Base-by-base conservation (phyloP, 192 early-diverging fungal genomes). In the Umbelopsis sp. region DNA sequence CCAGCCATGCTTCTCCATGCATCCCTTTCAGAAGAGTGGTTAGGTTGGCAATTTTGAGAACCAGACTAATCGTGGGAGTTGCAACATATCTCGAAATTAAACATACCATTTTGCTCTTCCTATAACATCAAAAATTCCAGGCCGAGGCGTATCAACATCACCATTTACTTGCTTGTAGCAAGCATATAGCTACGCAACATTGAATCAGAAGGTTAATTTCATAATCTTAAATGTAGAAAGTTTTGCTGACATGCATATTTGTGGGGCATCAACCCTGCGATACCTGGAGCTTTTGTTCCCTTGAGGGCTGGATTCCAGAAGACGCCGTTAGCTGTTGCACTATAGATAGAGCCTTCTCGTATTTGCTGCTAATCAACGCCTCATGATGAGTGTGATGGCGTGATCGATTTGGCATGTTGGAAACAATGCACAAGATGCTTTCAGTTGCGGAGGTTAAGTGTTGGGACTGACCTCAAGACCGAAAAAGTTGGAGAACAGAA, bases 81-180 rank as follows among this genome's bases (percentile, higher is more conserved):
- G 38, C 38, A 41, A 49, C 47, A n/a, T 17, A 49, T 17, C 12
- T 44, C 7, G 47, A 49, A 21, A 49, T 49, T 0, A 49, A 49
- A 26, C 49, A 5, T 78, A 78, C 77, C 82, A 83, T 45, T 84
- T 84, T 10, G 83, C 72, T 45, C 82, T 52, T 20, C 77, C 84
- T 53, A 82, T 80, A 8, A 82, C 75, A 71, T 85, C 84, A 65
- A 73, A 85, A 45, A 85, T 38, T 7, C 77, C 74, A 0, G 84
- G 84, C 14, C 84, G n/a, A 26, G 80, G 70, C 12, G 76, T 82
- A 51, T 66, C 70, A 9, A 77, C 73, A 56, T 74, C 66, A 0
- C 84, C 84, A 34, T 72, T 43, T 25, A 77, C 80, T 74, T 85
- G 84, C 34, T 85, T 85, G 68, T 85, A 83, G 12, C 82, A 62